Conservation (phyloP, 2,329 filamentous ascomycete genomes). For the Lithohypha guttulata region DNA sequence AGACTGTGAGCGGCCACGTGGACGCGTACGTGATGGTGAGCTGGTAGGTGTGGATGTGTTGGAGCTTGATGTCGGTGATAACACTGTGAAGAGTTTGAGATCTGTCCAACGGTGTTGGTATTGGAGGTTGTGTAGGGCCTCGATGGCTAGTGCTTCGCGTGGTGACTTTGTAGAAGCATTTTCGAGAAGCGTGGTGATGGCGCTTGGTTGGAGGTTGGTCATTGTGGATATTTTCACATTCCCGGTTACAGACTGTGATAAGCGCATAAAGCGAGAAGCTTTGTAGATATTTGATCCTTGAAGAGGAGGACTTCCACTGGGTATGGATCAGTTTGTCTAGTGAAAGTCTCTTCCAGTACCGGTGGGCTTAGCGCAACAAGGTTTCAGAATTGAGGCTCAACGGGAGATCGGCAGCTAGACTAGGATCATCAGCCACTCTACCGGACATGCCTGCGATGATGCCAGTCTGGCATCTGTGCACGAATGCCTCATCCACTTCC, state of each 20-base stretch:
- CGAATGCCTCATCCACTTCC: neutral
- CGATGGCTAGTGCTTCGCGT: conserved; percentile 40
- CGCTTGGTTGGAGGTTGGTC: conserved; percentile 24
- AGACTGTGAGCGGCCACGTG: conserved; percentile 2
- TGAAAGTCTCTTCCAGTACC: too few species aligned
- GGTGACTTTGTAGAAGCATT: conserved; percentile 22
- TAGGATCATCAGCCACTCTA: too few species aligned
- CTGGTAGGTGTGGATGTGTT: conserved; percentile 20
- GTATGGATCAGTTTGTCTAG: too few species aligned
- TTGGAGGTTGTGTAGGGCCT: conserved; percentile 53
- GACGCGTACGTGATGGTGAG: neutral
- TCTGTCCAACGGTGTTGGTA: conserved; percentile 52
- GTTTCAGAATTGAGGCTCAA: conserved; percentile 1
- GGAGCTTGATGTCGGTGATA: conserved; percentile 26
- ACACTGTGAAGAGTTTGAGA: conserved; percentile 39
- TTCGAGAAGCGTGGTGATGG: conserved; percentile 33
- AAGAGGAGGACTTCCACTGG: too few species aligned
- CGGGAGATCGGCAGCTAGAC: neutral
- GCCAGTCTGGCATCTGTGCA: too few species aligned
- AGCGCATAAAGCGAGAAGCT: too few species aligned
- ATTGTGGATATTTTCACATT: too few species aligned
- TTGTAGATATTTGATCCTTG: too few species aligned
- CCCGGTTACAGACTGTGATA: too few species aligned
- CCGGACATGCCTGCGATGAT: too few species aligned
- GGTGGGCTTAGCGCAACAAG: too few species aligned